phyloP scores from a whole-genome alignment of 2,329 filamentous ascomycete species.

The Aspergillus latus region DNA sequence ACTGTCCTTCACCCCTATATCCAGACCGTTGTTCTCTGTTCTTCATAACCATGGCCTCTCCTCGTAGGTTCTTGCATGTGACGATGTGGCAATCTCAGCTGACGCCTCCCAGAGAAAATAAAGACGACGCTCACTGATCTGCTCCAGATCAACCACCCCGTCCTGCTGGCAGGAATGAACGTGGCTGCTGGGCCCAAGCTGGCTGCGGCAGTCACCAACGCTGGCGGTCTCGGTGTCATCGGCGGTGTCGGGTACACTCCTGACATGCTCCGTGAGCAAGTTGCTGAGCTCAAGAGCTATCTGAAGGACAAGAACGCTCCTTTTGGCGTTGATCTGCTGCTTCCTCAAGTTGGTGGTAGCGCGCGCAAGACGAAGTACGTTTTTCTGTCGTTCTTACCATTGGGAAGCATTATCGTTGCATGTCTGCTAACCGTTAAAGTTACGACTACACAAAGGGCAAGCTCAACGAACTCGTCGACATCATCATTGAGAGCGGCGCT shows the following conservation, averaged over 20 bases:
- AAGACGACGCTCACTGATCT: conserved; percentile 92
- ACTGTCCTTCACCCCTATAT: background rate
- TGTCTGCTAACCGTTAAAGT: conserved; percentile 51
- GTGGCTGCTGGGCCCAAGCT: conserved; percentile 95
- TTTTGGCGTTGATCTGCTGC: conserved; percentile 55
- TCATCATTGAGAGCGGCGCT: conserved; percentile 88
- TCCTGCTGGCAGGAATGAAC: conserved; percentile 98
- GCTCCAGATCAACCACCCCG: conserved; percentile 94
- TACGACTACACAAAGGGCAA: conserved; percentile 99
- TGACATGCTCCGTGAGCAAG: conserved; percentile 94
- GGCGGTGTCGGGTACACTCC: conserved; percentile 90
- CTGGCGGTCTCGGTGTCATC: conserved; percentile 93
- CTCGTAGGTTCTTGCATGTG: conserved; percentile 61
- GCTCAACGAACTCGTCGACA: conserved; percentile 82
- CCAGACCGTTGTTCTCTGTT: background rate
- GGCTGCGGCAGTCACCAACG: conserved; percentile 94
- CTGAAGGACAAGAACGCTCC: conserved; percentile 24
- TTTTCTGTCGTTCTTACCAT: background rate
- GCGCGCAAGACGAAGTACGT: conserved; percentile 89
- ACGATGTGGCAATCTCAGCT: conserved; percentile 5
- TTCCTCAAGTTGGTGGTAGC: conserved; percentile 90
- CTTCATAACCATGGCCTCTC: conserved; percentile 65
- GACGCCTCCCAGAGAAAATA: conserved; percentile 67
- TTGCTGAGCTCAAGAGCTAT: conserved; percentile 77
- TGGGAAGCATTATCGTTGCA: background rate